Evolutionary conservation across 2,329 filamentous ascomycete genomes (phyloP).

Genomic region (Emericellopsis atlantica): DNA sequence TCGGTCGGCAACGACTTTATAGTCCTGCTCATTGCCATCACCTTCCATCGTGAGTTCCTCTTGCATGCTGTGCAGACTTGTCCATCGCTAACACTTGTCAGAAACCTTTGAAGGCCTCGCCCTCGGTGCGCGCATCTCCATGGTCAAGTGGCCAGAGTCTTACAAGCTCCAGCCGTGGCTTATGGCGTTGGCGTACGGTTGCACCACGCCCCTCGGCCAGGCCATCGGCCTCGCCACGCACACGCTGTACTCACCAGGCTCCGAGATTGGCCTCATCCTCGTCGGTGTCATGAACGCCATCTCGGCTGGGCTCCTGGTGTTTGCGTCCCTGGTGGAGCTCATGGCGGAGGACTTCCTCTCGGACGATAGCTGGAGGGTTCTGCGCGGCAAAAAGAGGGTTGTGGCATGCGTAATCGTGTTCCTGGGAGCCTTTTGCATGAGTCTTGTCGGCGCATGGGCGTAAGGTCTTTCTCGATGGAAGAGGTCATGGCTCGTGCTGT

Average conservation of each 20-base stretch:
- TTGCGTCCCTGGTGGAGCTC: conserved; percentile 59
- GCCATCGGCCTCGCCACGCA: conserved; percentile 60
- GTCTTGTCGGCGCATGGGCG: conserved; percentile 51
- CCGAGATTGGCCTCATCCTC: conserved; percentile 52
- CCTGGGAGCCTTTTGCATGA: conserved; percentile 48
- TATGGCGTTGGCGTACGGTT: conserved; percentile 45
- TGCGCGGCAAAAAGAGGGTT: conserved; percentile 39
- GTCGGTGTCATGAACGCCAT: conserved; percentile 67
- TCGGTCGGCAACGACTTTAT: conserved; percentile 65
- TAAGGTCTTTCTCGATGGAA: conserved; percentile 13
- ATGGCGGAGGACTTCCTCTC: conserved; percentile 60
- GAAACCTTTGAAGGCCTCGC: conserved; percentile 44
- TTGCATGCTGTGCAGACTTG: fast-evolving
- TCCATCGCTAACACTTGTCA: conserved; percentile 5
- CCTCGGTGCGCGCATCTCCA: conserved; percentile 50
- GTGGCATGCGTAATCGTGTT: conserved; percentile 45
- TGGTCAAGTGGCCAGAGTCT: conserved; percentile 28
- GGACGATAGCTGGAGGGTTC: conserved; percentile 46
- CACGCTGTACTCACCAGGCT: conserved; percentile 55
- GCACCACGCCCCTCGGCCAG: conserved; percentile 56
- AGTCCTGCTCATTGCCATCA: conserved; percentile 67
- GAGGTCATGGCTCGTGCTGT: neutral
- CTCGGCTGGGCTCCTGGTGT: conserved; percentile 57
- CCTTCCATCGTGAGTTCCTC: conserved; percentile 47
- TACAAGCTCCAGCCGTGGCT: conserved; percentile 36